These are phyloP conservation scores for Kurtzmaniella quercitrusa DNA, from an alignment of 1,139 yeast genomes.

Conservation along the genomic window DNA sequence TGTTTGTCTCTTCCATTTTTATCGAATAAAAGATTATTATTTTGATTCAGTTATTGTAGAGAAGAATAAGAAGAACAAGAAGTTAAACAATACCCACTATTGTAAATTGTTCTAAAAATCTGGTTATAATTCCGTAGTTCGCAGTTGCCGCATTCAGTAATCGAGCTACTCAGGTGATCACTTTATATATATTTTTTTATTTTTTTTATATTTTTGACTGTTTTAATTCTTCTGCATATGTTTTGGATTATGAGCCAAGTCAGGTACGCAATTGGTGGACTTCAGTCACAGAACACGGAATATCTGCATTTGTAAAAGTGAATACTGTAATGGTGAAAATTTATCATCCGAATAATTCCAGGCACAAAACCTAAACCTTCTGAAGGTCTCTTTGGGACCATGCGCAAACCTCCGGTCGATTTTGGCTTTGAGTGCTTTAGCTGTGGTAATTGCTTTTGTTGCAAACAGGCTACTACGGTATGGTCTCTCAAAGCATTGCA, in stretches of 20 bases:
- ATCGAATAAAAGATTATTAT: background rate
- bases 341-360: background rate
- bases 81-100: no score
- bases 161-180: no score
- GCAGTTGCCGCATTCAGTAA: no score
- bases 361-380: background rate
- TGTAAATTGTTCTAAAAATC: no score
- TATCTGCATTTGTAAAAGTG: background rate
- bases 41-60: background rate
- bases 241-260: background rate
- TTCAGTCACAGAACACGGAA: background rate
- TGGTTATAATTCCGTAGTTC: no score
- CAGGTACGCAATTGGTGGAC: no score
- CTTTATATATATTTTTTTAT: background rate
- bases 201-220: background rate
- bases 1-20: background rate
- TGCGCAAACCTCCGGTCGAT: background rate
- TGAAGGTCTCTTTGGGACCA: background rate
- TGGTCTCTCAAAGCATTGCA: background rate
- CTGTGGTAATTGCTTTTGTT: background rate
- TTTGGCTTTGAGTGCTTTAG: background rate
- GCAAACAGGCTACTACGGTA: background rate
- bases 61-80: no score
- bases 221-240: background rate
- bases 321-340: background rate